Evolutionary conservation across 2,329 filamentous ascomycete species (phyloP), one percentile per base, ranked within the genome.

Genomic region (Diaporthe capsici): DNA sequence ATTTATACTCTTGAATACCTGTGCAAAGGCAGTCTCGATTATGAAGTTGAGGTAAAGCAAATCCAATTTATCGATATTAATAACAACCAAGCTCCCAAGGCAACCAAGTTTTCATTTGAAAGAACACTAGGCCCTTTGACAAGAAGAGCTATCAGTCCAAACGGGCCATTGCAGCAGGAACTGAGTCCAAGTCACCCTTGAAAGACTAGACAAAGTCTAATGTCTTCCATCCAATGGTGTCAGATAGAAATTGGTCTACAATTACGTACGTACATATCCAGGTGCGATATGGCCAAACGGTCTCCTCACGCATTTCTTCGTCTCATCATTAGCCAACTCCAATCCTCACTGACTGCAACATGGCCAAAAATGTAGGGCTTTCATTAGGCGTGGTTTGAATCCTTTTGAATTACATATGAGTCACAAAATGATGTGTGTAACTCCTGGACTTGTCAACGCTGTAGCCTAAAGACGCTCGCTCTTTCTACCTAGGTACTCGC

Each of bases 361-460:
- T 22, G 15, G 28, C 4, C 55, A 5, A 8, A 37, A 37, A 10
- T 5, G 3, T 1, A n/a, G 0, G 0, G 9, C 6, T 22, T 58
- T n/a, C 10, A 4, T 20, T 12, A 58, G 31, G 13, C 4, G 4
- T 37, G 4, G 28, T 6, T 58, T 37, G 4, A 37, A 4, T n/a
- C 8, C 10, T 37, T 58, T 13, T 12, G 34, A 6, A 12, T 37
- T 34, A 37, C 13, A 17, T 1, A 20, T 37, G 3, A 37, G 31
- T 37, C 20, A 37, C 55, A 34, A 6, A 2, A 17, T 4, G 8
- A n/a, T 22, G 9, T 9, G 9, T 37, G 31, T 37, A 37, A 37
- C 7, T 58, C 31, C 1, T 31, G 2, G 20, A 12, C 55, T 58
- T 25, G 51, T 37, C 31, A 12, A 31, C 10, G 28, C 8, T 22